Evolutionary conservation across 345 rosid genomes (phyloP), one percentile per base, ranked within the genome.

Genomic region (Murraya koenigii): DNA sequence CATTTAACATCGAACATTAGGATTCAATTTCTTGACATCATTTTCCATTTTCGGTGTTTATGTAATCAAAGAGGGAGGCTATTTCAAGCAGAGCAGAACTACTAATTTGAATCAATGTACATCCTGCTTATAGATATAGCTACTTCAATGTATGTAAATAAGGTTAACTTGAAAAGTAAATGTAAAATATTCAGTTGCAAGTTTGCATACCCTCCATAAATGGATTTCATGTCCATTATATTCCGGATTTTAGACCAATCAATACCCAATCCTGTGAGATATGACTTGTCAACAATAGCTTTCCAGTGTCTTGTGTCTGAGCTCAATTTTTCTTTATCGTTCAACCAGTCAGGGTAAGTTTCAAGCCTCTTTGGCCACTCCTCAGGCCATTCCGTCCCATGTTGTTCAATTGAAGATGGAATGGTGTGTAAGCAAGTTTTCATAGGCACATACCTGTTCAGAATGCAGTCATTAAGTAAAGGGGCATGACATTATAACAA

Each of bases 361-460:
- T 92, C 97, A 36, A 92, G 96, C 86, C 99, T 88, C 87, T 88
- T 87, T 39, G 97, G 99, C 97, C 99, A 95, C 83, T 92, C 98
- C 79, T 90, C 96, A n/a, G 98, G 99, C 98, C 99, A 95, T 55
- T 93, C 99, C 26, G 97, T 84, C 66, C 99, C 99, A 30, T 86
- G 97, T 69, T 93, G 94, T 79, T 95, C 98, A 70, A 93, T 91
- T 73, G 96, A 84, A 28, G 95, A 84, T 28, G 99, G 98, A 83
- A 95, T 85, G 23, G 85, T 70, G 74, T 93, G 91, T 87, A 95
- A 75, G 84, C 99, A 95, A 30, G 78, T 84, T 79, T 90, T 92
- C 88, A 95, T 86, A 23, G 89, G 87, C 82, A 91, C 88, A 85
- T 95, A 91, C 98, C 99, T 95, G 75, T 79, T 74, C 20, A 61